A percentile compares a stretch with the other conserved stretches of the same genome.
Evolutionary conservation across 73 alveolate species (phyloP).

Genomic region (Diophrys sp.): DNA sequence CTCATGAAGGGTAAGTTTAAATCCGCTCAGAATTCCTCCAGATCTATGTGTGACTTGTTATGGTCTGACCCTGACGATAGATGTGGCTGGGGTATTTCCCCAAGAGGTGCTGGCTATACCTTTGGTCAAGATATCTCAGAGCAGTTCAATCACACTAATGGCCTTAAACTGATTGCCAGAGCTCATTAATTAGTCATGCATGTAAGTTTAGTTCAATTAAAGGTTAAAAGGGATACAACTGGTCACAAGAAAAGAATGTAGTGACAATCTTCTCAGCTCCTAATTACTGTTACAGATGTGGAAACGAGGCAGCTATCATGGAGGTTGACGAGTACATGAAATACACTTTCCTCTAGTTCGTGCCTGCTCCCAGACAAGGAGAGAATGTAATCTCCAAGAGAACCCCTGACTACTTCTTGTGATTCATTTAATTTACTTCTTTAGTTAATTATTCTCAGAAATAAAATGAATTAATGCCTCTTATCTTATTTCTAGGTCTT

Average conservation of each 20-base stretch:
- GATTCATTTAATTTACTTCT: no score
- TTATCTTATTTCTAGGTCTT: no score
- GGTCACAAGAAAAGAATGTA: constrained; percentile 84
- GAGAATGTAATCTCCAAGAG: no score
- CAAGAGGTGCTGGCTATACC: constrained; percentile 87
- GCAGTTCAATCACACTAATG: constrained; percentile 73
- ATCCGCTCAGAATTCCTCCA: no score
- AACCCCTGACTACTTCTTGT: no score
- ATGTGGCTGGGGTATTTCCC: constrained; percentile 91
- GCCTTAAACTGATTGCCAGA: constrained; percentile 45
- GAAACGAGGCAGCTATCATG: constrained; percentile 94
- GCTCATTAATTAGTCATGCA: constrained; percentile 70
- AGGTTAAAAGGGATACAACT: constrained; percentile 72
- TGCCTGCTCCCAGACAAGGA: constrained; percentile 45
- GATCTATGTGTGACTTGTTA: constrained; percentile 91
- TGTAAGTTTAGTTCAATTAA: no score
- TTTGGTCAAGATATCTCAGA: constrained; percentile 94
- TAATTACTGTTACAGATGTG: no score
- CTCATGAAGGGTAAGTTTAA: constrained; percentile 54
- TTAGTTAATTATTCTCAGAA: no score
- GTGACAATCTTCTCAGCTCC: no score
- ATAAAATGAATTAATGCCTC: no score
- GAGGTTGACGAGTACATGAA: constrained; percentile 86
- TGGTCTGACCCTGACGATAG: constrained; percentile 97
- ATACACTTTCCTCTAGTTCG: constrained; percentile 50